These are phyloP conservation scores for Pilaira anomala DNA, from an alignment of 192 early-diverging fungal species.

Conservation along the genomic window DNA sequence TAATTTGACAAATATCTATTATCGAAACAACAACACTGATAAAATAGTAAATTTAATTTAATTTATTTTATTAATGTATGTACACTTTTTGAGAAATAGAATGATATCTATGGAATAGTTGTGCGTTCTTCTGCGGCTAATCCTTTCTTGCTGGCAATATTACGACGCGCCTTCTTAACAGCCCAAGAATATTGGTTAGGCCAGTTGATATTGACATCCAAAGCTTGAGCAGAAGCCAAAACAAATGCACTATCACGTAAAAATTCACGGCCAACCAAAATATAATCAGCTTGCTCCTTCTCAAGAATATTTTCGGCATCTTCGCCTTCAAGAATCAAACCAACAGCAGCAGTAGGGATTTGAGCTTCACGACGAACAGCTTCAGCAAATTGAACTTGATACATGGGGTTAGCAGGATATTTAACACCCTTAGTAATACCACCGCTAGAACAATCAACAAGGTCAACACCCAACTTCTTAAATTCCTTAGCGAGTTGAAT, in stretches of 20 bases:
- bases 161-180: conserved; percentile 7
- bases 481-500: conserved; percentile 60
- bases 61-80: no score
- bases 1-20: no score
- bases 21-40: no score
- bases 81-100: no score
- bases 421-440: conserved; percentile 46
- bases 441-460: conserved; percentile 79
- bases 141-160: conserved; percentile 1
- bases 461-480: conserved; percentile 68
- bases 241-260: conserved; percentile 69
- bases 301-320: conserved; percentile 72
- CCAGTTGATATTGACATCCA: conserved; percentile 58
- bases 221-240: conserved; percentile 52
- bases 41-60: no score
- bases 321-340: conserved; percentile 61
- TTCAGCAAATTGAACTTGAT: conserved; percentile 65
- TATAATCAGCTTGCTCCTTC: conserved; percentile 62
- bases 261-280: conserved; percentile 68
- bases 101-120: no score
- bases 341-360: conserved; percentile 63
- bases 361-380: conserved; percentile 55
- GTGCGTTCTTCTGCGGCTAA: no score
- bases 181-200: conserved; percentile 54
- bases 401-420: conserved; percentile 36